phyloP scores from a whole-genome alignment of 1,284 basidiomycete species.

The Cryptococcus hybrid region DNA sequence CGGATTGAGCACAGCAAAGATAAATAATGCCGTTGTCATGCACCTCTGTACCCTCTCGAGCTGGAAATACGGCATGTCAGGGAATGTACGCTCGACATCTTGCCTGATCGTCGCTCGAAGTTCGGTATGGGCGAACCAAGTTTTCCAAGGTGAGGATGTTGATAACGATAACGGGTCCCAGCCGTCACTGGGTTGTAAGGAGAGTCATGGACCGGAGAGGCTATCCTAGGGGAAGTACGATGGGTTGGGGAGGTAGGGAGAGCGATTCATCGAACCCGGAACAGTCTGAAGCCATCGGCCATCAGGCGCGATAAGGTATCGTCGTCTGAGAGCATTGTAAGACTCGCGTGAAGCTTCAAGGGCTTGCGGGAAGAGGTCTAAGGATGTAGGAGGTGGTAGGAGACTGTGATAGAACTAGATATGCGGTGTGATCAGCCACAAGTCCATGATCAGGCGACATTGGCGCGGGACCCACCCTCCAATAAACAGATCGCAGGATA shows the following conservation, averaged over 20 bases:
- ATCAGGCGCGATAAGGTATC: conserved; percentile 52
- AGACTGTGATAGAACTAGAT: conserved; percentile 47
- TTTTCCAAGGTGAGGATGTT: conserved; percentile 85
- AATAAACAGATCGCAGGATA: conserved; percentile 46
- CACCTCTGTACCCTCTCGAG: conserved; percentile 68
- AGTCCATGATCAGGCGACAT: background rate
- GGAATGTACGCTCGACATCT: conserved; percentile 94
- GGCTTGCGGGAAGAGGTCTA: conserved; percentile 34
- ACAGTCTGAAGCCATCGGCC: conserved; percentile 52
- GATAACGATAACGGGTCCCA: conserved; percentile 81
- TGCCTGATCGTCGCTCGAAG: conserved; percentile 80
- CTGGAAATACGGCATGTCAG: conserved; percentile 85
- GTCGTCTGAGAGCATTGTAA: conserved; percentile 45
- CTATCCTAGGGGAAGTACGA: background rate
- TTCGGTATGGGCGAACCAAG: conserved; percentile 85
- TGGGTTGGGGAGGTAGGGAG: background rate
- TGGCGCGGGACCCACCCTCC: conserved; percentile 39
- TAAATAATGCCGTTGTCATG: conserved; percentile 78
- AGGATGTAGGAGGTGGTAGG: conserved; percentile 44
- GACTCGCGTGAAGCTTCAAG: conserved; percentile 27
- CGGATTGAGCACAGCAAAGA: conserved; percentile 72
- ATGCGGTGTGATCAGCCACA: background rate
- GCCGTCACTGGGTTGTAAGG: conserved; percentile 51
- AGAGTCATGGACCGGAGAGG: background rate
- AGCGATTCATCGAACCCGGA: conserved; percentile 33